A percentile compares a stretch with the other conserved stretches of the same genome.
These are phyloP conservation scores for Alopecurus myosuroides DNA, from an alignment of 176 grass and related monocot genomes.

Conservation along the genomic window DNA sequence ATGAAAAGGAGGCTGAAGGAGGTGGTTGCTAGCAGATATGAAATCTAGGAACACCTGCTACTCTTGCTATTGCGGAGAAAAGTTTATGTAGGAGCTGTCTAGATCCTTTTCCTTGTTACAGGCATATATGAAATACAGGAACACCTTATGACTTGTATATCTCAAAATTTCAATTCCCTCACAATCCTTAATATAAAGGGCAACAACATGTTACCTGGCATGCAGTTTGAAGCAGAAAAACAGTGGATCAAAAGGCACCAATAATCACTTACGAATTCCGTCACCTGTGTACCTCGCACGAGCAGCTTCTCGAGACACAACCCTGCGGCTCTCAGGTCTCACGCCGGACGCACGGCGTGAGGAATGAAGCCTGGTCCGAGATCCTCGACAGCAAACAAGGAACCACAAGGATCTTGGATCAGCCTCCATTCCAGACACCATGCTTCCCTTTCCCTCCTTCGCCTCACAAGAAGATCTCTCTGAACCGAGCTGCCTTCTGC, in stretches of 20 bases:
- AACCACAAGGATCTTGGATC: constrained; percentile 46
- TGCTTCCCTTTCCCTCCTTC: neutral
- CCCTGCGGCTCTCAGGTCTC: neutral
- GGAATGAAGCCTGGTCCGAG: constrained; percentile 57
- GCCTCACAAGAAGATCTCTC: neutral
- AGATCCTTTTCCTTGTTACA: neutral
- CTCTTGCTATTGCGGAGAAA: neutral
- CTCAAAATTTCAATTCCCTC: neutral
- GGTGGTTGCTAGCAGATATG: neutral
- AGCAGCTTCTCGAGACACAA: neutral
- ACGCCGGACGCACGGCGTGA: neutral
- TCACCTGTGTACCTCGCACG: neutral
- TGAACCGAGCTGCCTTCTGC: neutral
- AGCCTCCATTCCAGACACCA: constrained; percentile 49
- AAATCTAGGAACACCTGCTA: no score
- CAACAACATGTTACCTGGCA: neutral
- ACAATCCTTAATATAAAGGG: neutral
- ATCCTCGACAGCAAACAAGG: neutral
- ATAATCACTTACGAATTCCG: neutral
- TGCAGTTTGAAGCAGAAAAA: neutral
- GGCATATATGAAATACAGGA: neutral
- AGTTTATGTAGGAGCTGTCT: neutral
- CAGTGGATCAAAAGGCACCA: neutral
- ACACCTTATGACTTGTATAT: neutral
- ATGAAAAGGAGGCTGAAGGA: neutral